Evolutionary conservation across 192 early-diverging fungal species (phyloP), one percentile per base, ranked within the genome.

Genomic region (Podochytrium sp.): DNA sequence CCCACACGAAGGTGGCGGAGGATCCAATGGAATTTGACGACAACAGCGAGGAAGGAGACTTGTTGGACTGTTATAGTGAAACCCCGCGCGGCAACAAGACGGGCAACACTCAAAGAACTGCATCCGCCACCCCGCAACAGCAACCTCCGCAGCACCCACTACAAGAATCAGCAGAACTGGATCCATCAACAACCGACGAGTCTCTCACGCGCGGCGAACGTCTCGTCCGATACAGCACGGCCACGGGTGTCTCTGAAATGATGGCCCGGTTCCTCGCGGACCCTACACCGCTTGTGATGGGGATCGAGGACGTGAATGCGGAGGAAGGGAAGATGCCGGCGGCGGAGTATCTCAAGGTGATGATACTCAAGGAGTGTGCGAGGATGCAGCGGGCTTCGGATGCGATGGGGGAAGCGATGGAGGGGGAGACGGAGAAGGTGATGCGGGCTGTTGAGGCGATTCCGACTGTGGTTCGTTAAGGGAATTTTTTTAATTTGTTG

Each of bases 61-160:
- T 62, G 29, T 40, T 62, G 29, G 60, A 62, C 37, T 62, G 60
- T 62, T 62, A 62, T 34, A 62, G 60, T 40, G 60, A 62, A 12
- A 34, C 60, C 10, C 16, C 16, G 6, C 7, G 10, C 29, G 55
- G 16, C 29, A 34, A 34, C 37, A 38, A 30, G 37, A 40, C 10
- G 37, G 37, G 37, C 33, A 38, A 12, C 10, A 18, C 32, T 20
- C 55, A 57, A 57, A 57, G 7, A 7, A 57, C 7, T 20, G 14
- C 27, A 57, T 57, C 20, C 32, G 10, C 55, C 6, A 57, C 16
- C 27, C 7, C 29, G 6, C 7, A 27, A 10, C n/a, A 57, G 29
- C 7, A 27, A n/a, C 29, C 29, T 57, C 16, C 55, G 29, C 6
- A 57, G 16, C n/a, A 29, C 7, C n/a, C 6, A 25, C n/a, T n/a